These are phyloP conservation scores for Combretum micranthum DNA, from an alignment of 345 rosid species.

Conservation along the genomic window DNA sequence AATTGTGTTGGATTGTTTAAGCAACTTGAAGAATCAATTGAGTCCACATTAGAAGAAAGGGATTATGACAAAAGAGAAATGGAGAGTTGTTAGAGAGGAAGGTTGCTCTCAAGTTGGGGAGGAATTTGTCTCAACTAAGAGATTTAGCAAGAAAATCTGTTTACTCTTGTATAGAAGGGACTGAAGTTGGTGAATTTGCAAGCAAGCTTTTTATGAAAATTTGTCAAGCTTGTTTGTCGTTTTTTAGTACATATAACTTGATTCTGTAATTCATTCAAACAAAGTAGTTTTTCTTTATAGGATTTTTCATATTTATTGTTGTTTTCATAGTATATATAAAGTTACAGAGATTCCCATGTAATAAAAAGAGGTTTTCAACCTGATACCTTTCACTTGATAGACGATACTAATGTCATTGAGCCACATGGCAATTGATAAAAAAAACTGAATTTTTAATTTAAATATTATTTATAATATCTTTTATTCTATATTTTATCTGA, in stretches of 20 bases:
- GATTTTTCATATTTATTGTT: too few species aligned
- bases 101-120: conserved; percentile 13
- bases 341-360: too few species aligned
- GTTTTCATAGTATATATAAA: too few species aligned
- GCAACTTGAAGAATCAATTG: conserved; percentile 2
- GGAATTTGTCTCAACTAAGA: conserved; percentile 10
- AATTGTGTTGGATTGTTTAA: conserved; percentile 9
- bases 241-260: neutral
- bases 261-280: too few species aligned
- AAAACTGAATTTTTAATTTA: too few species aligned
- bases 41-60: conserved; percentile 1
- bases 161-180: neutral
- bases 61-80: conserved; percentile 14
- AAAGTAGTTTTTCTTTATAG: too few species aligned
- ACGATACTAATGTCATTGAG: too few species aligned
- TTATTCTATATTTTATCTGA: too few species aligned
- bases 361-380: too few species aligned
- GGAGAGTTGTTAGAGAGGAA: conserved; percentile 21
- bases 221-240: neutral
- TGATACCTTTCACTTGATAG: too few species aligned
- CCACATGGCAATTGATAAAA: too few species aligned
- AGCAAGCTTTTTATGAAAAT: conserved; percentile 20
- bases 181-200: conserved; percentile 11
- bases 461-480: too few species aligned
- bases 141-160: conserved; percentile 6